Evolutionary conservation across 2,329 filamentous ascomycete genomes (phyloP), one percentile per base, ranked within the genome.

Genomic region (Trichophyton benhamiae): DNA sequence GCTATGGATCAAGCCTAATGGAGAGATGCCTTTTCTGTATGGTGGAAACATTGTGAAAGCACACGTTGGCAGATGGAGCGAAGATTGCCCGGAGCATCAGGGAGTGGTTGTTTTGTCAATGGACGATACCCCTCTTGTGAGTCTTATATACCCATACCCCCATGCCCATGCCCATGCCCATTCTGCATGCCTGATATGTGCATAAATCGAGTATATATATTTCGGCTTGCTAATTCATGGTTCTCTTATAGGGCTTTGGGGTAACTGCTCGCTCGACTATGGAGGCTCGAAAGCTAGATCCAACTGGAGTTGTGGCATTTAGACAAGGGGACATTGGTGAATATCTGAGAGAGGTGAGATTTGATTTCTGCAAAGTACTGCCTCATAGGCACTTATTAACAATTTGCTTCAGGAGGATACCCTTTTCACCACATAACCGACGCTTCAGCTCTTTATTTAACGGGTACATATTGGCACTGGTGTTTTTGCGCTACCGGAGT

Each of bases 21-120:
- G 94, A 67, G 91, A 95, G 71, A 96, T 96, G 91, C 92, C 94
- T 0, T 97, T 95, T 74, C 78, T 99, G 55, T 99, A 97, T 76
- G 94, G 94, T 60, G 89, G 89, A 62, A 91, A 97, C 74, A 81
- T 95, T 59, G 84, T 95, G 67, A 89, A 89, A 74, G 87, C 87
- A 36, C 87, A 91, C 72, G 83, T 94, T 17, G 89, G 89, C 20
- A 79, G 91, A 64, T 92, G 88, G 86, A 88, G 85, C 46, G 91
- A 96, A 70, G 92, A 97, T 78, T 91, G 88, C 69, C 91, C 92
- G 0, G 91, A 95, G 76, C 91, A 97, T 75, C 87, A 91, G 69
- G 94, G 94, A 48, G 87, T 96, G 11, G 84, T 99, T 55, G 88
- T 99, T 22, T 86, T 90, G 77, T 87, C 83, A 70, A 95, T 96